Evolutionary conservation across 345 rosid genomes (phyloP).

Genomic region (Garcia nutans): DNA sequence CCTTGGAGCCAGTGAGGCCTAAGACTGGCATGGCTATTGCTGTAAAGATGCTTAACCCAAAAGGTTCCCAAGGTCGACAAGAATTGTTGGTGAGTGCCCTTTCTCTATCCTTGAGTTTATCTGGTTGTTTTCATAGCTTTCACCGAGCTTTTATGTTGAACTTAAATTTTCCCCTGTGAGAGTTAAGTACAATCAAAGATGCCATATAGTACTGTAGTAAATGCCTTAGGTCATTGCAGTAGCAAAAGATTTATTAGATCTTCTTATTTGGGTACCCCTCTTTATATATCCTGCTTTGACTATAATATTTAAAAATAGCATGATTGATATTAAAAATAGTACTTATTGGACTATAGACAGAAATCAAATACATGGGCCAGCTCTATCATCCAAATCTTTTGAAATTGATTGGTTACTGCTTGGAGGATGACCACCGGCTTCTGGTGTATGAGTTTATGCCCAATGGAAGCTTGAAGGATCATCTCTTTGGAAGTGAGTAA

Average conservation of each 20-base stretch:
- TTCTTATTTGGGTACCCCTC: not conserved
- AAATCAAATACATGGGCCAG: conserved; percentile 30
- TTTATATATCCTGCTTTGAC: not conserved
- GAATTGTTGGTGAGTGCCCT: conserved; percentile 30
- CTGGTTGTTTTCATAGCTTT: not conserved
- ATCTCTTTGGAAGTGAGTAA: conserved; percentile 28
- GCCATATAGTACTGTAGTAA: too few relatives aligned
- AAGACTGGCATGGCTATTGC: conserved; percentile 29
- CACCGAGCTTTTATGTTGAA: too few relatives aligned
- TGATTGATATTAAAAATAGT: not conserved
- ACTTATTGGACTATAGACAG: conserved; percentile 14
- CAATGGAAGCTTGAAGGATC: conserved; percentile 30
- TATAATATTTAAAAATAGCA: not conserved
- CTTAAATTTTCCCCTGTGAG: not conserved
- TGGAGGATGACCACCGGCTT: conserved; percentile 26
- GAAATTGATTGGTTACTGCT: conserved; percentile 32
- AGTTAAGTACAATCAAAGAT: too few relatives aligned
- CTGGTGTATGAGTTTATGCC: conserved; percentile 35
- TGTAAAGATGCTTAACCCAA: conserved; percentile 25
- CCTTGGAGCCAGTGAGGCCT: conserved; percentile 19
- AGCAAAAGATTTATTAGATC: not conserved
- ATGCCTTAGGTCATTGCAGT: not conserved
- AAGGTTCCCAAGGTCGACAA: conserved; percentile 32
- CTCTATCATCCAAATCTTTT: conserved; percentile 23
- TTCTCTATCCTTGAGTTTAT: not conserved